A percentile compares a stretch with the other conserved stretches of the same genome.
Evolutionary conservation across 2,329 filamentous ascomycete species (phyloP).

Genomic region (Beauveria brongniartii): DNA sequence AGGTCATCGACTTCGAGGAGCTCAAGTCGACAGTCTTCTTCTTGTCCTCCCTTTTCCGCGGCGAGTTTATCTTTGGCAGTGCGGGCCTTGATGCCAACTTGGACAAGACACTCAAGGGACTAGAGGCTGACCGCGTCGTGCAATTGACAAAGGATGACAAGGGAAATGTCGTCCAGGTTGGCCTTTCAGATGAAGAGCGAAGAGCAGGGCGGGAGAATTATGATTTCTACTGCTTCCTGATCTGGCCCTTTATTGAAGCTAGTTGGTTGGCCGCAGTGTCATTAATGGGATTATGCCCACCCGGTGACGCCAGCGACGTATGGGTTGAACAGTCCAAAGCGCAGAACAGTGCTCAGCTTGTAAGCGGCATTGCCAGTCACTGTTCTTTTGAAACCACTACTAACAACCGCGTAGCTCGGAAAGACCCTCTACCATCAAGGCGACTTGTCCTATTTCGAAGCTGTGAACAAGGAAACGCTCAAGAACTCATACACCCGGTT

Average conservation of each 20-base stretch:
- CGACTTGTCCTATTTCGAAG: constrained; percentile 93
- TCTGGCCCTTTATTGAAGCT: constrained; percentile 97
- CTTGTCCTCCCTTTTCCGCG: constrained; percentile 85
- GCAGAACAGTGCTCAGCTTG: constrained; percentile 73
- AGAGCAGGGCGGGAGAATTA: constrained; percentile 82
- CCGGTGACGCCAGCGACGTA: constrained; percentile 46
- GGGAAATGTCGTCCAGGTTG: constrained; percentile 55
- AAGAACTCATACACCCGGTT: constrained; percentile 88
- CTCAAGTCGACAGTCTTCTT: constrained; percentile 77
- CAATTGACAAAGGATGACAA: constrained; percentile 50
- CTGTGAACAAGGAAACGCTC: constrained; percentile 95
- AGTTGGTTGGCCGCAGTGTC: constrained; percentile 87
- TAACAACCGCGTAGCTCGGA: constrained; percentile 52
- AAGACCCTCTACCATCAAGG: constrained; percentile 98
- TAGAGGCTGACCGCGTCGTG: constrained; percentile 75
- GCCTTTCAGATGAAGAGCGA: constrained; percentile 69
- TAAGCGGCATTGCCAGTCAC: constrained; percentile 31
- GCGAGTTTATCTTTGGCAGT: constrained; percentile 93
- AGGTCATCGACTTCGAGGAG: constrained; percentile 68
- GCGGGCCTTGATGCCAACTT: constrained; percentile 77
- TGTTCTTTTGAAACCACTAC: no score
- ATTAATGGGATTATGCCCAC: constrained; percentile 73
- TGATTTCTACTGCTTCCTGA: constrained; percentile 97
- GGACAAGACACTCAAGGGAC: constrained; percentile 64
- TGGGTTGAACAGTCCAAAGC: constrained; percentile 76